Evolutionary conservation across 495 filamentous ascomycete species (phyloP).

Genomic region (Xylaria palmicola): DNA sequence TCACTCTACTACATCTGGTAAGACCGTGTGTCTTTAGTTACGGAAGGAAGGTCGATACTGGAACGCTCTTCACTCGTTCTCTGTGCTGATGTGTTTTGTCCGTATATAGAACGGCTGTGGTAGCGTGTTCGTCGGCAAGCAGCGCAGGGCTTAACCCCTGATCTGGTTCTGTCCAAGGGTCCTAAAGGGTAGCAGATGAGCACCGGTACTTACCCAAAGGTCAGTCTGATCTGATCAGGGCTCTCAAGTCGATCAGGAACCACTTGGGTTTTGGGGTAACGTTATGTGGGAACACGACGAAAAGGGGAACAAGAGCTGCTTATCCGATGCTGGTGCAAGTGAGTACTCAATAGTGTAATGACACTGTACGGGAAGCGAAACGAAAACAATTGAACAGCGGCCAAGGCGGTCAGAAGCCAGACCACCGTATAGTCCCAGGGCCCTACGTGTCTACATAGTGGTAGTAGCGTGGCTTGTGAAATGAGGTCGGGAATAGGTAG

Average conservation of each 20-base stretch:
- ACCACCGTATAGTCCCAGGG: not conserved
- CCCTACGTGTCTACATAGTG: not conserved
- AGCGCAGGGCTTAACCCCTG: too few species aligned
- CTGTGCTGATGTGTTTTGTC: too few species aligned
- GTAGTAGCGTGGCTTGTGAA: not conserved
- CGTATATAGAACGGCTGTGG: too few species aligned
- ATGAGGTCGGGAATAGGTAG: constrained; percentile 2
- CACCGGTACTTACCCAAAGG: not conserved
- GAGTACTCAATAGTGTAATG: too few species aligned
- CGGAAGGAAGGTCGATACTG: too few species aligned
- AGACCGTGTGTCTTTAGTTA: not conserved
- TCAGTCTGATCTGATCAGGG: not conserved
- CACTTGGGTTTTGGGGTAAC: not conserved
- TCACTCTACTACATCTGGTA: not conserved
- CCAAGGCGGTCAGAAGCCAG: not conserved
- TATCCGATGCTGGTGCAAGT: not conserved
- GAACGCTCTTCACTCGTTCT: too few species aligned
- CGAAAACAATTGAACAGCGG: too few species aligned
- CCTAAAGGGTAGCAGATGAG: not conserved
- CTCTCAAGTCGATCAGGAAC: not conserved
- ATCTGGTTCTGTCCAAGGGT: not conserved
- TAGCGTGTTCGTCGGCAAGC: too few species aligned
- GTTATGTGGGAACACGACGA: not conserved
- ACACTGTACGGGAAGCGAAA: not conserved
- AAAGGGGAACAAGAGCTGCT: not conserved